phyloP scores from a whole-genome alignment of 495 filamentous ascomycete species.

The Tetracladium marchalianum region DNA sequence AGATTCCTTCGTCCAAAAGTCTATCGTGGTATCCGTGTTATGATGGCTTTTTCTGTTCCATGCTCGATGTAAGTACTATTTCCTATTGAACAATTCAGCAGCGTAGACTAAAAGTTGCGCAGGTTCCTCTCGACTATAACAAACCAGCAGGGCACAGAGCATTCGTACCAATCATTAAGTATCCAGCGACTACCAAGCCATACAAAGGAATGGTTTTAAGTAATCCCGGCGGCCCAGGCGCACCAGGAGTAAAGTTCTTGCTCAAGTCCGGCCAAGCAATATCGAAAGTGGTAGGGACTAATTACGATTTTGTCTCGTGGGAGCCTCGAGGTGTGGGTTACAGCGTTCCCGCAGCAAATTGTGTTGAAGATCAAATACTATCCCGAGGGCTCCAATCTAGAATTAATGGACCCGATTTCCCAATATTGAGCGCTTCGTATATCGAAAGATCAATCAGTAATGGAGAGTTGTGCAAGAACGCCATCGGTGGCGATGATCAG shows the following conservation, averaged over 20 bases:
- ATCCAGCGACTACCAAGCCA: background rate
- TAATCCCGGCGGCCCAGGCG: constrained; percentile 16
- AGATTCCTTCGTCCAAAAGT: constrained; percentile 2
- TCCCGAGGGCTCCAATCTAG: too few species aligned
- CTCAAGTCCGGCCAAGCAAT: background rate
- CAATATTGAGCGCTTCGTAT: too few species aligned
- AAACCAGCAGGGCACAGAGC: background rate
- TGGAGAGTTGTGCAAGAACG: constrained; percentile 1
- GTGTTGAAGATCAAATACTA: too few species aligned
- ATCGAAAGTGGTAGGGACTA: constrained; percentile 3
- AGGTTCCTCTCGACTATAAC: constrained; percentile 12
- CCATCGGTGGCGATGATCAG: constrained; percentile 2
- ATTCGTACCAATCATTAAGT: constrained; percentile 7
- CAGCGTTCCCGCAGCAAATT: constrained; percentile 28
- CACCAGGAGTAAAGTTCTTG: constrained; percentile 1
- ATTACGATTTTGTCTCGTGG: constrained; percentile 42
- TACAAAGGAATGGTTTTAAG: constrained; percentile 10
- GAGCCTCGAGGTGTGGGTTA: constrained; percentile 45
- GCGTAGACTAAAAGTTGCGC: background rate
- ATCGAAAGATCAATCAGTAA: too few species aligned
- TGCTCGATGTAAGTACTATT: constrained; percentile 4
- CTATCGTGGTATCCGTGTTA: constrained; percentile 9
- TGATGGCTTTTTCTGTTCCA: constrained; percentile 2
- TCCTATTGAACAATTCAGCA: background rate
- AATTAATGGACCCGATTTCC: too few species aligned